Base-by-base conservation (phyloP, 2,329 filamentous ascomycete species). In the Phyllosticta citribraziliensis region DNA sequence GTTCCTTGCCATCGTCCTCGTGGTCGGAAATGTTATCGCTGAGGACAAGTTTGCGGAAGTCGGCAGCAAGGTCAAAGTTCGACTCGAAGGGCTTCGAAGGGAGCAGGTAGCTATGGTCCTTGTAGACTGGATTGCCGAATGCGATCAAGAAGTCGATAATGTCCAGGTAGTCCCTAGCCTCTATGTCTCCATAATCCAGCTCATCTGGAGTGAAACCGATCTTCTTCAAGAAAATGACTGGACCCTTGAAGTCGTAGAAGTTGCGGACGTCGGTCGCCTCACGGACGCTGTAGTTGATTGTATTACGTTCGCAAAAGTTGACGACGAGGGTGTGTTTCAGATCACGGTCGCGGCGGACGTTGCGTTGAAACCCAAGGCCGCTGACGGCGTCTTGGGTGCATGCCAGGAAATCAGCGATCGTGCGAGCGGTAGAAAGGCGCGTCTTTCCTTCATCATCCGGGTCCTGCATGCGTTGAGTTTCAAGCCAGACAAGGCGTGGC, bases 281-380 rank as follows among this genome's bases (percentile, higher is more conserved):
- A 10, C 14, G 17, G 12, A 57, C 22, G 22, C 40, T 25, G 24
- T 52, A 50, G 56, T 57, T 57, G 40, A 52, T 20, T n/a, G 33
- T 12, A n/a, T 52, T 24, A 8, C 40, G 35, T 17, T n/a, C 40
- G 40, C 17, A 47, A 10, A 57, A 57, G 22, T 47, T 30, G 33
- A 30, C 22, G 24, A 51, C 40, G 22, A 57, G 50, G 17, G 56
- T 57, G 35, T 57, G 56, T 5, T 57, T 22, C 17, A 57, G 35
- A 10, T 57, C 56, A 14, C 56, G 56, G 24, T 52, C 51, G 10
- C 56, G 40, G 14, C 40, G 56, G 9, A 52, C 24, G 40, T 57
- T 57, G 40, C 56, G 56, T 22, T 57, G 56, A 27, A 57, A 57
- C 24, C 40, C 40, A 40, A 57, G 17, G n/a, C 56, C 51, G 24